These are phyloP conservation scores for Cephalotrichum gorgonifer DNA, from an alignment of 2,329 filamentous ascomycete genomes.

Conservation along the genomic window DNA sequence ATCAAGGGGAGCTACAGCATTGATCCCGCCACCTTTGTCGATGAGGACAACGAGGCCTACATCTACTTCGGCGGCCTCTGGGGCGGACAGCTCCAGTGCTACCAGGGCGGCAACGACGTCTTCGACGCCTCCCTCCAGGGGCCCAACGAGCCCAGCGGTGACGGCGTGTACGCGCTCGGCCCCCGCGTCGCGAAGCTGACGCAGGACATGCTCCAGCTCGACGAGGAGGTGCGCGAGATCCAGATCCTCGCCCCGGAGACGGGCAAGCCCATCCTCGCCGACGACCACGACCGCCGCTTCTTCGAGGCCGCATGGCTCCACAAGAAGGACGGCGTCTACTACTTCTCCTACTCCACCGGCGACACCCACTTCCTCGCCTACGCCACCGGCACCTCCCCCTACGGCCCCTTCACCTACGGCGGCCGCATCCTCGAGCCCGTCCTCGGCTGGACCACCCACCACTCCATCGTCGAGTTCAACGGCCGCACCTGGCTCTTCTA, in stretches of 20 bases:
- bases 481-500: constrained; percentile 67
- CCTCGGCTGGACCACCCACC: constrained; percentile 72
- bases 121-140: constrained; percentile 47
- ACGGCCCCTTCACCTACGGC: constrained; percentile 63
- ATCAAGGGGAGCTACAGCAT: constrained; percentile 66
- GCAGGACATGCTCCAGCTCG: constrained; percentile 57
- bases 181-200: constrained; percentile 57
- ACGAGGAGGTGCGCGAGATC: constrained; percentile 44
- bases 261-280: constrained; percentile 46
- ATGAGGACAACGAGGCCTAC: constrained; percentile 31
- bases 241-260: constrained; percentile 53
- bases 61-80: constrained; percentile 69
- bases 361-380: constrained; percentile 68
- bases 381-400: constrained; percentile 51
- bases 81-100: constrained; percentile 75
- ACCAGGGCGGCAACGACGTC: constrained; percentile 39
- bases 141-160: constrained; percentile 47
- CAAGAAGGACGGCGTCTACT: constrained; percentile 58
- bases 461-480: constrained; percentile 65
- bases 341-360: constrained; percentile 70
- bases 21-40: constrained; percentile 66
- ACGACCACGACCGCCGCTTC: constrained; percentile 66
- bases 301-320: constrained; percentile 78
- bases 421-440: constrained; percentile 67
- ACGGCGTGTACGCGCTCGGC: constrained; percentile 45